A percentile compares a stretch with the other conserved stretches of the same genome.
Conservation (phyloP, 768 basidiomycete genomes). For the Filobasidium floriforme region DNA sequence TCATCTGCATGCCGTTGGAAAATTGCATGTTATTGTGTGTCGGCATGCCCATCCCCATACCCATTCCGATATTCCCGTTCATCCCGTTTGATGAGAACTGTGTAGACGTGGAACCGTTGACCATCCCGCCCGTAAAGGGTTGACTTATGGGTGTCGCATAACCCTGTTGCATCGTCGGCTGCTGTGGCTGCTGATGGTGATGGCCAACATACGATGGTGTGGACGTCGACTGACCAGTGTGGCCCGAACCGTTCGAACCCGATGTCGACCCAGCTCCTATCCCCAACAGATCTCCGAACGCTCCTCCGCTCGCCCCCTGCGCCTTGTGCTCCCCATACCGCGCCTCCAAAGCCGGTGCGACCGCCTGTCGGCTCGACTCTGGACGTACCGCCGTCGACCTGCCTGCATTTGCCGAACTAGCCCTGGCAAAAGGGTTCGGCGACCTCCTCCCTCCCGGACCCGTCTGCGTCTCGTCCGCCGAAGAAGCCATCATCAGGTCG, state of each 20-base stretch:
- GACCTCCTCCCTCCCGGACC: conserved; percentile 1
- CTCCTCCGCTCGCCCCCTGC: too few relatives aligned
- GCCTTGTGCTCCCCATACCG: too few relatives aligned
- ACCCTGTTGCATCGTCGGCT: not conserved
- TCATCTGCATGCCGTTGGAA: not conserved
- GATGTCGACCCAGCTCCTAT: too few relatives aligned
- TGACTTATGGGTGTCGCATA: too few relatives aligned
- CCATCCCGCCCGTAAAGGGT: not conserved
- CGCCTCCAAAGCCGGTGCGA: too few relatives aligned
- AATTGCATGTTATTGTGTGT: not conserved
- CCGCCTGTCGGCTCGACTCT: too few relatives aligned
- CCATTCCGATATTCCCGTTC: not conserved
- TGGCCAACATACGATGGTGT: not conserved
- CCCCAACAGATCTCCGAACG: too few relatives aligned
- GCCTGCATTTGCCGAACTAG: not conserved
- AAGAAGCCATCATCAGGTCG: not conserved
- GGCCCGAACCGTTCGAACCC: too few relatives aligned
- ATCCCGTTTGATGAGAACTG: not conserved
- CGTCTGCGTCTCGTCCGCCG: not conserved
- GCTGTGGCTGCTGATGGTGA: not conserved
- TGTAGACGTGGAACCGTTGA: not conserved
- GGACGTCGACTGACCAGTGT: too few relatives aligned
- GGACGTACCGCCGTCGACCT: too few relatives aligned
- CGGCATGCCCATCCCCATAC: not conserved
- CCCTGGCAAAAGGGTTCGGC: not conserved